Conservation (phyloP, 441 rosid species). For the Daphne laureola region DNA sequence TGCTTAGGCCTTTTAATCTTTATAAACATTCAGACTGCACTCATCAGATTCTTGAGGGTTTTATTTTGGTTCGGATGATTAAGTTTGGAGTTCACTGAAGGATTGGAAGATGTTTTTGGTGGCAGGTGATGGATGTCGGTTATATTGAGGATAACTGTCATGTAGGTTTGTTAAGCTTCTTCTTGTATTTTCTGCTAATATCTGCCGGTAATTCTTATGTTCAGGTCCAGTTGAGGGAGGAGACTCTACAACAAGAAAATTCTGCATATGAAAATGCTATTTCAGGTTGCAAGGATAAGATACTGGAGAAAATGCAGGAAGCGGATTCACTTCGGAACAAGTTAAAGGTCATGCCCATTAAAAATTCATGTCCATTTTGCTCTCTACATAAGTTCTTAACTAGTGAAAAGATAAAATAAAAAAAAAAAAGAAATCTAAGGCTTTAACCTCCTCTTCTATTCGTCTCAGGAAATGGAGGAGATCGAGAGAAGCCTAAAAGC, state of each 20-base stretch:
- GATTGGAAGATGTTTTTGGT: too few species aligned
- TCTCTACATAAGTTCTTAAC: too few species aligned
- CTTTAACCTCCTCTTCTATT: background rate
- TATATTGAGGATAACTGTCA: too few species aligned
- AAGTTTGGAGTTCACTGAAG: too few species aligned
- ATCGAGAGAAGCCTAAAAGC: constrained; percentile 35
- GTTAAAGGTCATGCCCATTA: constrained; percentile 42
- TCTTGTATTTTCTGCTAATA: too few species aligned
- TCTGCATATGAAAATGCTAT: constrained; percentile 67
- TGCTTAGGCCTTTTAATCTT: too few species aligned
- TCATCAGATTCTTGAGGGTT: too few species aligned
- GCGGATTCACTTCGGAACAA: constrained; percentile 43
- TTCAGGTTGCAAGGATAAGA: constrained; percentile 54
- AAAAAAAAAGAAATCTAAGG: background rate
- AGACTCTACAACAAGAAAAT: constrained; percentile 62
- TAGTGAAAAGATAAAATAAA: too few species aligned
- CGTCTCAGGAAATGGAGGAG: constrained; percentile 61
- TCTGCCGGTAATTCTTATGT: constrained; percentile 6
- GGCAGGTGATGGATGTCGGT: too few species aligned
- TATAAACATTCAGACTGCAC: too few species aligned
- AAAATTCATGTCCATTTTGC: background rate
- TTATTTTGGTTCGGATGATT: too few species aligned
- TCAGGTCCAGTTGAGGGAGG: constrained; percentile 82
- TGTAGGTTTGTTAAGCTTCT: too few species aligned
- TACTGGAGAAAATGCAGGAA: constrained; percentile 65